Evolutionary conservation across 2,329 filamentous ascomycete species (phyloP).

Genomic region (Talaromyces sp.): DNA sequence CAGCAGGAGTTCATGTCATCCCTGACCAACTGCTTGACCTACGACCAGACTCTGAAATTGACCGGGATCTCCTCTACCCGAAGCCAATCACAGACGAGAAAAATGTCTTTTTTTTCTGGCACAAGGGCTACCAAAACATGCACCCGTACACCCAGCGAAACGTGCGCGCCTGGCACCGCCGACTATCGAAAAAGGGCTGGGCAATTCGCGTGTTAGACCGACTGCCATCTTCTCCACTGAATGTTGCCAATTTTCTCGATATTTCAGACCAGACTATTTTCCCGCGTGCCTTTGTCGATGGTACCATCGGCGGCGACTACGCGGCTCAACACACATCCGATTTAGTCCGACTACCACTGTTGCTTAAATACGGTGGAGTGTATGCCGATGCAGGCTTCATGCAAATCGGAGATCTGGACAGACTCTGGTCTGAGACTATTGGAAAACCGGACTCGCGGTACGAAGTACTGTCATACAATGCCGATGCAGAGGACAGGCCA

Average conservation of each 20-base stretch:
- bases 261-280: conserved; percentile 39
- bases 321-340: conserved; percentile 52
- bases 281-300: conserved; percentile 47
- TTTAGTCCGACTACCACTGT: conserved; percentile 51
- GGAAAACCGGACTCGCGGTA: conserved; percentile 41
- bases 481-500: conserved; percentile 28
- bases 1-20: conserved; percentile 38
- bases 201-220: conserved; percentile 47
- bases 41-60: conserved; percentile 42
- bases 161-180: conserved; percentile 49
- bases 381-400: conserved; percentile 54
- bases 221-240: conserved; percentile 38
- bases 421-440: conserved; percentile 47
- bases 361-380: conserved; percentile 53
- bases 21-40: conserved; percentile 38
- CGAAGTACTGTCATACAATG: conserved; percentile 45
- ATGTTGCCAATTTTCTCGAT: conserved; percentile 47
- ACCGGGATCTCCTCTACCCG: conserved; percentile 37
- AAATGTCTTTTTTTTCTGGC: conserved; percentile 57
- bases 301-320: conserved; percentile 45
- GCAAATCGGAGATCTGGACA: conserved; percentile 52
- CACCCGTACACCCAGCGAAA: conserved; percentile 50
- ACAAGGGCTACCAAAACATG: conserved; percentile 45
- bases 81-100: conserved; percentile 40
- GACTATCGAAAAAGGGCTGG: conserved; percentile 50